Evolutionary conservation across 306 rosid genomes (phyloP), one percentile per base, ranked within the genome.

Genomic region (Pyrus communis): DNA sequence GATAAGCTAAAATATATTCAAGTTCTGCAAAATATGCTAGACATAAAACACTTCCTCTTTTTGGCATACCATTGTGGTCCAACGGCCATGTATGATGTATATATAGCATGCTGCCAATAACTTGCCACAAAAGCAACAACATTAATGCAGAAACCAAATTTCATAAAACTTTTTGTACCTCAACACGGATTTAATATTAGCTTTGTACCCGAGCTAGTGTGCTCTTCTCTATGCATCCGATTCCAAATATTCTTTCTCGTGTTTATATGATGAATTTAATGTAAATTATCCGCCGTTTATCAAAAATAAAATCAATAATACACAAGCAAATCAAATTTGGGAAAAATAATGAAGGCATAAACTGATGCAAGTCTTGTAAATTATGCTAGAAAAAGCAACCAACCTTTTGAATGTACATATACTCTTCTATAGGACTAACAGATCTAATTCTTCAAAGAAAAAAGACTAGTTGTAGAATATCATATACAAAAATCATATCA

Each of bases 401-500:
- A 63, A 81, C 71, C 43, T 83, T 76, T 52, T 57, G 71, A 73
- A 87, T 90, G 84, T 87, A 87, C 91, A 93, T 80, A 77, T 82
- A 74, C 82, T 77, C 77, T 78, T 75, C 38, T 83, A 76, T 74
- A 66, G 78, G 77, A 78, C 80, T 80, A 80, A 82, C 74, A 67
- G 69, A 82, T 75, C 83, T 85, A 78, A 17, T 51, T 42, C 80
- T 85, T 82, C 75, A 79, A 25, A 58, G 14, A 58, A 58, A 9
- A 73, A 31, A 23, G 42, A 73, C 85, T 51, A 74, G 55, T 68
- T 63, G 49, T 75, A 69, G 79, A 85, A 84, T 84, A 81, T 89
- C 85, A 80, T 91, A 81, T 91, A 93, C 95, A 89, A 87, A 83
- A 85, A 64, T 64, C 58, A 76, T 54, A 77, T 43, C 57, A 74